A percentile compares a stretch with the other conserved stretches of the same genome.
Evolutionary conservation across 2,329 filamentous ascomycete genomes (phyloP).

Genomic region (Xylariales sp.): DNA sequence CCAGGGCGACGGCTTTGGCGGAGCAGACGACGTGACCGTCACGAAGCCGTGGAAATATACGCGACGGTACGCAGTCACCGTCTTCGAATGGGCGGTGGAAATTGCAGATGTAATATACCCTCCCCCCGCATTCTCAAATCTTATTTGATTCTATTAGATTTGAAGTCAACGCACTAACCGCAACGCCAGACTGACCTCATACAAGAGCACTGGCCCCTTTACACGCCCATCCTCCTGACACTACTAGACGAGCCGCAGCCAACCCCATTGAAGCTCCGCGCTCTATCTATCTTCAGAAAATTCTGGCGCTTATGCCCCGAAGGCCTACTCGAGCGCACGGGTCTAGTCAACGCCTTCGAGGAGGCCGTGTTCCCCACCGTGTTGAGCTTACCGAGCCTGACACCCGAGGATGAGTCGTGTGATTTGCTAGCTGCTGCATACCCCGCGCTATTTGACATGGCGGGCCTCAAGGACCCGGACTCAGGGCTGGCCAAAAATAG

Average conservation of each 20-base stretch:
- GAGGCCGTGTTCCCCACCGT: constrained; percentile 77
- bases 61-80: constrained; percentile 61
- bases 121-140: background rate
- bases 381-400: constrained; percentile 81
- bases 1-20: constrained; percentile 50
- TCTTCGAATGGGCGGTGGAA: constrained; percentile 71
- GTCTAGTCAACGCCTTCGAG: constrained; percentile 75
- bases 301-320: constrained; percentile 68
- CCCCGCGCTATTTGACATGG: constrained; percentile 71
- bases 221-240: constrained; percentile 76
- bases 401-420: constrained; percentile 76
- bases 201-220: constrained; percentile 72
- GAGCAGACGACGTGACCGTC: constrained; percentile 51
- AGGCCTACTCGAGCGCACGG: constrained; percentile 68
- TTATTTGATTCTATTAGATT: background rate
- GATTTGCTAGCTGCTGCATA: constrained; percentile 74
- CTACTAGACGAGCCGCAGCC: constrained; percentile 72
- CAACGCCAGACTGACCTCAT: constrained; percentile 53
- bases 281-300: constrained; percentile 63
- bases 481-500: background rate
- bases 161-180: background rate
- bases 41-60: constrained; percentile 72
- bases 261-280: constrained; percentile 62
- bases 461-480: constrained; percentile 47
- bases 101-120: constrained; percentile 58